phyloP scores from a whole-genome alignment of 2,329 filamentous ascomycete species.

The Xylogone sp. region DNA sequence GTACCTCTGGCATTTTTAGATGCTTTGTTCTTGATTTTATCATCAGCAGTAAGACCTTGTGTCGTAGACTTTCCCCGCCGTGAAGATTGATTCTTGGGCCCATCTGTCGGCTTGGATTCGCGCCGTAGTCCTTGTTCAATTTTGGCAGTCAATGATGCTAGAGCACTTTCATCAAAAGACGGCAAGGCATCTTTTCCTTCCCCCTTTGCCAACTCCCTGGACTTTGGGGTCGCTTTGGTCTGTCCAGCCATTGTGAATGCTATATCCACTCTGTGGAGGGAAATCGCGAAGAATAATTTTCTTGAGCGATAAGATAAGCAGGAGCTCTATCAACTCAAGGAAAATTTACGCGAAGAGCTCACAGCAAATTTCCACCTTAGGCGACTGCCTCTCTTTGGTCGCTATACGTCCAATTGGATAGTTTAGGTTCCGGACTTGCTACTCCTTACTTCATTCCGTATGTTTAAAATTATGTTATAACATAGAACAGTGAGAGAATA shows the following conservation, averaged over 20 bases:
- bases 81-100: constrained; percentile 19
- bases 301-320: neutral
- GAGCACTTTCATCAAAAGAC: constrained; percentile 45
- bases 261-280: neutral
- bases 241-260: constrained; percentile 18
- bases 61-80: constrained; percentile 41
- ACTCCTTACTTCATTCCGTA: too few species aligned
- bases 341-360: constrained; percentile 8
- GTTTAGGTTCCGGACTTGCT: too few species aligned
- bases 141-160: constrained; percentile 51
- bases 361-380: neutral
- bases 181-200: constrained; percentile 24
- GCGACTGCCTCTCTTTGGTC: neutral
- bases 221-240: constrained; percentile 15
- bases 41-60: constrained; percentile 1
- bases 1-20: constrained; percentile 27
- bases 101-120: constrained; percentile 17
- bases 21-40: constrained; percentile 7
- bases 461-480: too few species aligned
- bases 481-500: too few species aligned
- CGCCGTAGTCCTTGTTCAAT: constrained; percentile 50
- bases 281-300: neutral
- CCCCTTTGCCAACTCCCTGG: constrained; percentile 14
- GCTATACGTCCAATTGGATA: too few species aligned
- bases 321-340: neutral